A percentile compares a stretch with the other conserved stretches of the same genome.
Conservation (phyloP, 2,329 filamentous ascomycete species). For the Emmonsia crescens region DNA sequence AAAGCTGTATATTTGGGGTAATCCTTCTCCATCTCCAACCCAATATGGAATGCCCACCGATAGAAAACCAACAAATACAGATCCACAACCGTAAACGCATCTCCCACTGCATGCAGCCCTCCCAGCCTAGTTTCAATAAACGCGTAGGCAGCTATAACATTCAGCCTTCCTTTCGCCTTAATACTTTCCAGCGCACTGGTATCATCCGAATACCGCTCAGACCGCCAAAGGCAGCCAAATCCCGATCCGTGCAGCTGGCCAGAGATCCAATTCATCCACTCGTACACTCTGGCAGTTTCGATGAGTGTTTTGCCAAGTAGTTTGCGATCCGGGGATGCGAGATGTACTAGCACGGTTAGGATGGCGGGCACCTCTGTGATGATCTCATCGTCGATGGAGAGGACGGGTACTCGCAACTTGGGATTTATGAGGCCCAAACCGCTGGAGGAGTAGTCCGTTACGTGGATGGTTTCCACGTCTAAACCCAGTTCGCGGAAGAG, state of each 20-base stretch:
- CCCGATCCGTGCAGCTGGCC: slow-evolving; percentile 22
- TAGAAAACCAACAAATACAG: slow-evolving; percentile 25
- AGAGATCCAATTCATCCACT: slow-evolving; percentile 29
- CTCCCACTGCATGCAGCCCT: slow-evolving; percentile 13
- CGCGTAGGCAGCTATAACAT: slow-evolving; percentile 17
- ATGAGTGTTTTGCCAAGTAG: slow-evolving; percentile 21
- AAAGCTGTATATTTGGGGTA: slow-evolving; percentile 11
- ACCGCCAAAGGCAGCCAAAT: slow-evolving; percentile 19
- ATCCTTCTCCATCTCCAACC: slow-evolving; percentile 16
- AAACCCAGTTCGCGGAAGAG: slow-evolving; percentile 19
- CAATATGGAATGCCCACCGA: slow-evolving; percentile 19
- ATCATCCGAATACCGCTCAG: slow-evolving; percentile 19
- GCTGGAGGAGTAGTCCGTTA: slow-evolving; percentile 8
- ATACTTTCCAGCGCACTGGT: slow-evolving; percentile 11
- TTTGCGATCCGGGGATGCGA: slow-evolving; percentile 18
- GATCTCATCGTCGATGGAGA: slow-evolving; percentile 18
- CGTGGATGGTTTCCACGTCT: slow-evolving; percentile 14
- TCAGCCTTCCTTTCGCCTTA: slow-evolving; percentile 14
- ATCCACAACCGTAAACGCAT: slow-evolving; percentile 26
- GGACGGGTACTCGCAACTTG: slow-evolving; percentile 23
- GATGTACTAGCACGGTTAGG: slow-evolving; percentile 21
- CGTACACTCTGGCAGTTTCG: slow-evolving; percentile 23
- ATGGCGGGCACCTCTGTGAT: slow-evolving; percentile 28
- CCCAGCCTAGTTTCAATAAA: slow-evolving; percentile 18
- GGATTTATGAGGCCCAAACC: slow-evolving; percentile 22